Conservation (phyloP, 2,329 filamentous ascomycete genomes). For the Exophiala bonariae region DNA sequence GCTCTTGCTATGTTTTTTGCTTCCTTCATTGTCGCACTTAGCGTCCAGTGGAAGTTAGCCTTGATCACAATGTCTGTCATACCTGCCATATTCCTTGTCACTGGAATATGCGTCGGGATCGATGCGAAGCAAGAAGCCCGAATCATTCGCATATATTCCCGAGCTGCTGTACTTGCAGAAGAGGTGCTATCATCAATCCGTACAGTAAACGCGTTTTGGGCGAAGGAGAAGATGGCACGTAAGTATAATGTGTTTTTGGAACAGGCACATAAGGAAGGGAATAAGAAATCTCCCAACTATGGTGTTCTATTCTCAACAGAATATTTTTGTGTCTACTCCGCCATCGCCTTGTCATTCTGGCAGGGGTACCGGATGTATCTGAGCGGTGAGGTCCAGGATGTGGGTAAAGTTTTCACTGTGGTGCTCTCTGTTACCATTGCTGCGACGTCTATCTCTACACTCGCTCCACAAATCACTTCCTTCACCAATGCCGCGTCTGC, state of each 20-base stretch:
- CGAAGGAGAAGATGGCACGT: conserved; percentile 42
- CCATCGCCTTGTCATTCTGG: conserved; percentile 59
- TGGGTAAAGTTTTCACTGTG: conserved; percentile 32
- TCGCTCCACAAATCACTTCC: conserved; percentile 40
- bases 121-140: conserved; percentile 25
- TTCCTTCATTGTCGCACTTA: conserved; percentile 41
- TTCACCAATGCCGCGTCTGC: conserved; percentile 45
- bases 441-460: conserved; percentile 19
- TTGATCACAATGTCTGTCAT: conserved; percentile 50
- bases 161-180: conserved; percentile 49
- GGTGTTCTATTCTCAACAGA: conserved; percentile 44
- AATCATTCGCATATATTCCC: conserved; percentile 40
- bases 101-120: conserved; percentile 27
- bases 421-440: conserved; percentile 24
- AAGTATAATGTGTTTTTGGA: conserved; percentile 46
- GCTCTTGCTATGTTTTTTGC: conserved; percentile 40
- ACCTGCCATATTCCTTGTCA: conserved; percentile 41
- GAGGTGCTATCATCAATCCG: conserved; percentile 52
- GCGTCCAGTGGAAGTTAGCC: conserved; percentile 45
- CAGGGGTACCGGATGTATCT: conserved; percentile 33
- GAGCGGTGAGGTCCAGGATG: conserved; percentile 30
- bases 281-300: conserved; percentile 45
- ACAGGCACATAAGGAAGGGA: conserved; percentile 45
- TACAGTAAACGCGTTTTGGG: conserved; percentile 52
- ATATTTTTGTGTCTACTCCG: conserved; percentile 62